These are phyloP conservation scores for Bipolaris cookei DNA, from an alignment of 2,329 filamentous ascomycete species.

Conservation along the genomic window DNA sequence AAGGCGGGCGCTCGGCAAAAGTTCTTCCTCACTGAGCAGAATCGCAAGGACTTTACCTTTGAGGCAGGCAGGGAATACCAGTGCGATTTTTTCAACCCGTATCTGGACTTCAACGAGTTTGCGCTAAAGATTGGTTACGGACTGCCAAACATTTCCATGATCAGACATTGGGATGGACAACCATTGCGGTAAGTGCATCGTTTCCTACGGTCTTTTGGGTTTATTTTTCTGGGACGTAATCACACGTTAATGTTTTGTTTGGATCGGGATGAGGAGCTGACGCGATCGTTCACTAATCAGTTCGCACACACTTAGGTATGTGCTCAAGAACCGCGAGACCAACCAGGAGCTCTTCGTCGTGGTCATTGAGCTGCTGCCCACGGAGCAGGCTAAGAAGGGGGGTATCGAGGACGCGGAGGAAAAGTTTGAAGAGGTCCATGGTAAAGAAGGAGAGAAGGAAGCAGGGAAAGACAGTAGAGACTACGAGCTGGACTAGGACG, in stretches of 20 bases:
- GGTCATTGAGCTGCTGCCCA: conserved; percentile 76
- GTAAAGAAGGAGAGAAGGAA: conserved; percentile 12
- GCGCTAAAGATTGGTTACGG: conserved; percentile 61
- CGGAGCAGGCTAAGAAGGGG: conserved; percentile 59
- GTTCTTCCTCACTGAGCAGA: conserved; percentile 63
- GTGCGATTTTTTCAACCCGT: conserved; percentile 87
- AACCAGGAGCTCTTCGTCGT: conserved; percentile 80
- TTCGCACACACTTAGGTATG: conserved; percentile 88
- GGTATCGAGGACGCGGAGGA: conserved; percentile 31
- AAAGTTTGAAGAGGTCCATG: conserved; percentile 35
- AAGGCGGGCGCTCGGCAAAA: conserved; percentile 60
- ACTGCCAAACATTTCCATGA: conserved; percentile 75
- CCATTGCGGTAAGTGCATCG: conserved; percentile 65
- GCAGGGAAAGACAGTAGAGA: conserved; percentile 29
- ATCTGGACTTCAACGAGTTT: conserved; percentile 84
- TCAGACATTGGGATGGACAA: conserved; percentile 82
- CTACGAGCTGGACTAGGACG: conserved; percentile 26
- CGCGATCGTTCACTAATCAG: conserved; percentile 53
- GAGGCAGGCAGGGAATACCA: conserved; percentile 67
- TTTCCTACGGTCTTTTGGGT: background rate
- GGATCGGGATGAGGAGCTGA: conserved; percentile 19
- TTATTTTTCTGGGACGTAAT: background rate
- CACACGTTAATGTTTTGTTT: background rate
- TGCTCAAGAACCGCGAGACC: conserved; percentile 80
- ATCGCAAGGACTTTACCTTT: conserved; percentile 65